Evolutionary conservation across 495 filamentous ascomycete species (phyloP), one percentile per base, ranked within the genome.

Genomic region (Penicillium parvum): DNA sequence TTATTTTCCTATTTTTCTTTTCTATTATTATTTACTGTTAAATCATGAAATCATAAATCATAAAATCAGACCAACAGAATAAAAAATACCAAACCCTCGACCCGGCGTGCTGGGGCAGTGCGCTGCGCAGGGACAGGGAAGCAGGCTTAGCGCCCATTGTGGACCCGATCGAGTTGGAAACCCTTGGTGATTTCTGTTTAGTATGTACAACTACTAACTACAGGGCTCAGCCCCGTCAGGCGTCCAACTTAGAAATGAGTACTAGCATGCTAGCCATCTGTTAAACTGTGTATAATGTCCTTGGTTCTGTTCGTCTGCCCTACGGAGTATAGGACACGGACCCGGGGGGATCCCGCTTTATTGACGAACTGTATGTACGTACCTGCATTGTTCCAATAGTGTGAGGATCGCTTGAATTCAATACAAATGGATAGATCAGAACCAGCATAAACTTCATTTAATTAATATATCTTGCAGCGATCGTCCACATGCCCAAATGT

Each of bases 21-120:
- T n/a, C n/a, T n/a, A n/a, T n/a, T n/a, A n/a, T n/a, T n/a, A n/a
- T n/a, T 37, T 23, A n/a, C n/a, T n/a, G n/a, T n/a, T n/a, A 34
- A 38, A 32, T 16, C 26, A 34, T 22, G 15, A 45, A 48, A 25
- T 35, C 25, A 22, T 23, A 26, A 33, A 40, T 7, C 18, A 18
- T n/a, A 37, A 37, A 51, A 45, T 32, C n/a, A 19, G 37, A 43
- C n/a, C 3, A 5, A 27, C 2, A 27, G 37, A 49, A 44, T 23
- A 14, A 3, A 37, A 34, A 40, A 40, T 14, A 40, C 22, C 22
- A 37, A 21, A 37, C 11, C 35, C 35, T 22, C 35, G 7, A 23
- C 22, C 20, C 18, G 25, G 11, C 17, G 19, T 3, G 20, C 35
- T 23, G 35, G 35, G 35, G 35, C 35, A 15, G 22, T 37, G 35